Evolutionary conservation across 2,329 filamentous ascomycete genomes (phyloP), one percentile per base, ranked within the genome.

Genomic region (Botryotinia globosa): DNA sequence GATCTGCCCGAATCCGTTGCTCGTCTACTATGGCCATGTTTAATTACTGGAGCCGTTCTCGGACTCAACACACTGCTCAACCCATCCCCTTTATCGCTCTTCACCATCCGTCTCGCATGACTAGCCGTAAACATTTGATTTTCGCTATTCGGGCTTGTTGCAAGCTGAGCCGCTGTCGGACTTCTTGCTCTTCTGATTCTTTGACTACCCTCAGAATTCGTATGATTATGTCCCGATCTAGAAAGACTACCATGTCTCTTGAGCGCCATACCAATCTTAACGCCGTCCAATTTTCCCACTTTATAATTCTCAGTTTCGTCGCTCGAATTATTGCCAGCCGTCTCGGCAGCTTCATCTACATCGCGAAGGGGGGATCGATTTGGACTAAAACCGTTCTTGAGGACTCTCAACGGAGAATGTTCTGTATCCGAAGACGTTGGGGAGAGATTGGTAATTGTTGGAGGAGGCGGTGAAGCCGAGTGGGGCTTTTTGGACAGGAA

Each of bases 401-500:
- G 85, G 42, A 85, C 82, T 63, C 85, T 85, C 42, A 90, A 81
- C 1, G 87, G 85, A 0, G 88, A 89, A 48, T 84, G 85, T 73
- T 90, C 89, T 48, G 80, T 80, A 67, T 84, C 84, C 25, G 85
- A 84, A 67, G 65, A 67, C 48, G 37, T 67, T 32, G 89, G 89
- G 5, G 88, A 88, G 34, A 88, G 86, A 56, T 90, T 82, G 68
- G 86, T 86, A 39, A 88, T 84, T n/a, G 86, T 87, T 73, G 90
- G 82, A 22, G 83, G 83, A 22, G 88, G 86, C 6, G 92, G 91
- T 4, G 92, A 94, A 69, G 87, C 90, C 2, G 80, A 77, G 65
- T 54, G 65, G 65, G 65, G 65, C 58, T 82, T 90, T 81, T 91
- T 92, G 1, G 92, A 90, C 37, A 98, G 84, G 81, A 97, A 97